Conservation (phyloP, 2,329 filamentous ascomycete species). For the Bipolaris oryzae region DNA sequence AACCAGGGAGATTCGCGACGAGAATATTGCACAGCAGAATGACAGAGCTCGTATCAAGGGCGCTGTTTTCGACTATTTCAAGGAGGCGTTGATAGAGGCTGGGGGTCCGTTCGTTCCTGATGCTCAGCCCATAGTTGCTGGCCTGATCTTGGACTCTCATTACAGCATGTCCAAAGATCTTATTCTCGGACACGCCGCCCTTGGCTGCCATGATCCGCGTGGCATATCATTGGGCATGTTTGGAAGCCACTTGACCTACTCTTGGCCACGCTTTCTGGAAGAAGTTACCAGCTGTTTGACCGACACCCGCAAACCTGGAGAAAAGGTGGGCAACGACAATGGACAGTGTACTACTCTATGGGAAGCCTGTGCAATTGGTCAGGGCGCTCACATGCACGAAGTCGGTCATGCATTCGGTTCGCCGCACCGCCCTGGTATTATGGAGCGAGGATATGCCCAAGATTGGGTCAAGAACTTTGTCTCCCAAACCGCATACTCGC, state of each 20-base stretch:
- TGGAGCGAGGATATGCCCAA: constrained; percentile 34
- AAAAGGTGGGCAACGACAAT: constrained; percentile 38
- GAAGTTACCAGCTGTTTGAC: constrained; percentile 37
- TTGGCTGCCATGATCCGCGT: constrained; percentile 31
- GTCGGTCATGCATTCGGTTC: constrained; percentile 49
- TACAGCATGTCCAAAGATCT: constrained; percentile 30
- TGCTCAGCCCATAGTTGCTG: constrained; percentile 36
- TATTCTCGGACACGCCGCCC: constrained; percentile 33
- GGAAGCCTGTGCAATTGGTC: constrained; percentile 54
- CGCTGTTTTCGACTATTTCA: constrained; percentile 30
- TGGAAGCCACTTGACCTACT: constrained; percentile 37
- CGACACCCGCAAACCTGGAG: constrained; percentile 47
- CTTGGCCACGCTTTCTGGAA: constrained; percentile 40
- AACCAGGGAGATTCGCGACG: constrained; percentile 29
- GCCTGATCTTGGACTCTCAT: constrained; percentile 40
- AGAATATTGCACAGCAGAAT: constrained; percentile 31
- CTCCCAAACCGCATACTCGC: constrained; percentile 27
- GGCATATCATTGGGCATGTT: constrained; percentile 38
- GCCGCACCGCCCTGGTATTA: constrained; percentile 40
- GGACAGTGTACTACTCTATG: constrained; percentile 53
- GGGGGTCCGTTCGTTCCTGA: constrained; percentile 34
- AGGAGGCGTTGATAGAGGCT: constrained; percentile 29
- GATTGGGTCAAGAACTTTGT: constrained; percentile 54
- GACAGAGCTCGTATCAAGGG: constrained; percentile 13
- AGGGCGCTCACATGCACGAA: constrained; percentile 47